Evolutionary conservation across 1,284 basidiomycete genomes (phyloP).

Genomic region (Cerrena zonata): DNA sequence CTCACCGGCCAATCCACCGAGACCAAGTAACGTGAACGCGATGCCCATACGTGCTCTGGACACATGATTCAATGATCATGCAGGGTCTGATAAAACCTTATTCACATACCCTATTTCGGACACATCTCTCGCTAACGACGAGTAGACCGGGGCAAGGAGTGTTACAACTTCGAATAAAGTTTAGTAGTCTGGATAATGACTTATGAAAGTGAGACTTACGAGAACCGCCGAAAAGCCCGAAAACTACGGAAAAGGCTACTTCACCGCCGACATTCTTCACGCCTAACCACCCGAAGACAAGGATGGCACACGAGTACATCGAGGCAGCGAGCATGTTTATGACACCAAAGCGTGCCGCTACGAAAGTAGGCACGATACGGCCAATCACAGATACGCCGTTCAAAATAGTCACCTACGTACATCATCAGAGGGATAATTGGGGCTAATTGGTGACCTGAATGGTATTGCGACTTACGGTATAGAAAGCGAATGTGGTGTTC

Average conservation of each 20-base stretch:
- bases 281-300: slow-evolving; percentile 19
- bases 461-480: slow-evolving; percentile 6
- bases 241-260: slow-evolving; percentile 13
- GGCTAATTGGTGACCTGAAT: not conserved
- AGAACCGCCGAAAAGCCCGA: slow-evolving; percentile 17
- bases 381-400: slow-evolving; percentile 7
- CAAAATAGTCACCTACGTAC: slow-evolving; percentile 1
- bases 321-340: slow-evolving; percentile 9
- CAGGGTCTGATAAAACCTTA: not conserved
- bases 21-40: not conserved
- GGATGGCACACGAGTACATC: slow-evolving; percentile 10
- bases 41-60: slow-evolving; percentile 1
- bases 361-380: slow-evolving; percentile 14
- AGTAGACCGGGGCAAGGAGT: not conserved
- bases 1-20: not conserved
- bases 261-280: slow-evolving; percentile 9
- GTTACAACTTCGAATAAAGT: not conserved
- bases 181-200: not conserved
- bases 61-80: not conserved
- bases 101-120: not conserved
- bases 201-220: slow-evolving; percentile 9
- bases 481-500: slow-evolving; percentile 7
- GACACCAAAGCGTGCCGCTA: slow-evolving; percentile 9
- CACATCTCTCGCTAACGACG: not conserved
- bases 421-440: too few relatives aligned